Base-by-base conservation (phyloP, 345 rosid species). In the Orychophragmus violaceus region DNA sequence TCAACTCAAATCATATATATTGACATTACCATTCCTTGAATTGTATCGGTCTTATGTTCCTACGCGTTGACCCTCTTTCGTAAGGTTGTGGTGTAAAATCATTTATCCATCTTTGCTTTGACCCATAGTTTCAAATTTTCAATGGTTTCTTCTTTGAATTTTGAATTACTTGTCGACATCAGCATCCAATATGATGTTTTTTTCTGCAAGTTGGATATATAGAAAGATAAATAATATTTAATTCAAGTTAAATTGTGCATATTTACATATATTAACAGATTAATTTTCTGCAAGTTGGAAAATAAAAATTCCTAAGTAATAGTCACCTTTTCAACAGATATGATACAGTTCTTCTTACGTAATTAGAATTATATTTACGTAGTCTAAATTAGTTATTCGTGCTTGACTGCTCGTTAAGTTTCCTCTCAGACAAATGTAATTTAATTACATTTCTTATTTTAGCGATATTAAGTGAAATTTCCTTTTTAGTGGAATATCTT, bases 101-200 rank as follows among this genome's bases (percentile, higher is more conserved):
- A 46, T 29, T 8, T 25, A 18, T 9, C 60, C 32, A 28, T 50
- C 67, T 51, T 69, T 25, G 24, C n/a, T 60, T 50, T 39, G 67
- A 50, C 52, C 53, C 25, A n/a, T 27, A 6, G 22, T 35, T 50
- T 18, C 52, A n/a, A 14, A 33, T 58, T 8, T 25, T 32, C 19
- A 48, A 8, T 59, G 60, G 23, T 60, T 60, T 58, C 39, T 60
- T 51, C 60, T 50, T 69, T 49, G 51, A 49, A 39, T 39, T 37
- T 49, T n/a, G 16, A 35, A 41, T 16, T 41, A 6, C 16, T n/a
- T 41, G 10, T 41, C 46, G 3, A 39, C 13, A 45, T 45, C 27
- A 46, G 19, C 1, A 46, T 46, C 25, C 25, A 19, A 46, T 44
- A 44, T 1, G 18, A 6, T 1, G 5, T 11, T 66, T 51, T 61